A percentile compares a stretch with the other conserved stretches of the same genome.
Conservation (phyloP, 345 rosid species). For the Corymbia maculata region DNA sequence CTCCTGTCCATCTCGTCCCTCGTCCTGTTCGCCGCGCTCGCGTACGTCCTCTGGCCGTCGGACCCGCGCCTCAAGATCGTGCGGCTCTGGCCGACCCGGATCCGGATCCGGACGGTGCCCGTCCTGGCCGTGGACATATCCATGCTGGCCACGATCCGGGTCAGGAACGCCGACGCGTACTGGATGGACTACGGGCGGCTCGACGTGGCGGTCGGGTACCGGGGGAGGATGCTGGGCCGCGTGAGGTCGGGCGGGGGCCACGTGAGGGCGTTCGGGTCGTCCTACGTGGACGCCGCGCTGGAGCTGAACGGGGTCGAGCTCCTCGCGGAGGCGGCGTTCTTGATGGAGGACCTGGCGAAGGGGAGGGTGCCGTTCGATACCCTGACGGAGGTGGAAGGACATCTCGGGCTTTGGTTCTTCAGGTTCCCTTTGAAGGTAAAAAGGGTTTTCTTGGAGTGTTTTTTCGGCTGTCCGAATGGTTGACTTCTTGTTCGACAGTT, state of each 20-base stretch:
- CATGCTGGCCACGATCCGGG: constrained; percentile 26
- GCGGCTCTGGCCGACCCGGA: background rate
- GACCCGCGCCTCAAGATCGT: background rate
- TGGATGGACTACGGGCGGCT: constrained; percentile 44
- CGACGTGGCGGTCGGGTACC: constrained; percentile 46
- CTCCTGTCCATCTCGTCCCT: background rate
- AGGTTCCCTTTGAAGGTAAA: constrained; percentile 58
- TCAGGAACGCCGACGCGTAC: constrained; percentile 65
- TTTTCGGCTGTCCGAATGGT: background rate
- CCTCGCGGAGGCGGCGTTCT: constrained; percentile 42
- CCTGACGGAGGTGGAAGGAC: constrained; percentile 47
- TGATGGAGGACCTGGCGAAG: constrained; percentile 34
- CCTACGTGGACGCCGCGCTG: constrained; percentile 57
- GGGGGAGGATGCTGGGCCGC: constrained; percentile 68
- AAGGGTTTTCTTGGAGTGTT: background rate
- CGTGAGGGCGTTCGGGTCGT: constrained; percentile 53
- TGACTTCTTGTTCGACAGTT: background rate
- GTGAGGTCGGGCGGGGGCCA: constrained; percentile 49
- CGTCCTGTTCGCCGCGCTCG: background rate
- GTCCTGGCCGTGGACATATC: background rate
- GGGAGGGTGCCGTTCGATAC: constrained; percentile 35
- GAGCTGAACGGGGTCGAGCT: constrained; percentile 47
- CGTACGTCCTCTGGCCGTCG: constrained; percentile 1
- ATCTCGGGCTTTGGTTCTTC: constrained; percentile 44
- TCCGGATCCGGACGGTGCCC: background rate